A percentile compares a stretch with the other conserved stretches of the same genome.
Evolutionary conservation across 768 basidiomycete genomes (phyloP).

Genomic region (Panaeolus papilionaceus): DNA sequence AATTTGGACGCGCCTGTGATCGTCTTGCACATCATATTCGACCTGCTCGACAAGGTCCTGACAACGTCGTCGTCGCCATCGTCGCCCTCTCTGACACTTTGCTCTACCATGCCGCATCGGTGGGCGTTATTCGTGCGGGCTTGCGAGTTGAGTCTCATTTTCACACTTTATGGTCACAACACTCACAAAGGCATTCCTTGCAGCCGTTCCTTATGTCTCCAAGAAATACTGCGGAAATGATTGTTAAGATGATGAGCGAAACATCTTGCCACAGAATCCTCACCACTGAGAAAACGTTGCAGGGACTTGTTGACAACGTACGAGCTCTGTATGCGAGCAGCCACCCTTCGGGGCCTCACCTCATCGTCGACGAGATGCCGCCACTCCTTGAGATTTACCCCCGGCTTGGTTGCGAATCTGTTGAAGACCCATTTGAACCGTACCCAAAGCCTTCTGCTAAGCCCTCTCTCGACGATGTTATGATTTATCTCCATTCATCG

Average conservation of each 20-base stretch:
- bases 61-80: conserved; percentile 42
- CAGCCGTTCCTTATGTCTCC: conserved; percentile 50
- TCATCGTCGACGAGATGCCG: conserved; percentile 42
- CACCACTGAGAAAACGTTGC: conserved; percentile 36
- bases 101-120: conserved; percentile 46
- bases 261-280: conserved; percentile 46
- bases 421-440: conserved; percentile 35
- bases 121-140: conserved; percentile 45
- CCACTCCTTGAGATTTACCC: conserved; percentile 42
- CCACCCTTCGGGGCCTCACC: conserved; percentile 25
- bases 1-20: conserved; percentile 52
- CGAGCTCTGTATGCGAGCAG: conserved; percentile 25
- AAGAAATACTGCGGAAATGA: conserved; percentile 41
- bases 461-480: conserved; percentile 30
- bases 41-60: conserved; percentile 36
- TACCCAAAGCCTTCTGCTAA: conserved; percentile 30
- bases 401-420: conserved; percentile 41
- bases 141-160: conserved; percentile 34
- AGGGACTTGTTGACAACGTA: conserved; percentile 36
- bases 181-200: conserved; percentile 10
- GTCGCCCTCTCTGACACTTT: conserved; percentile 41
- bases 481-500: conserved; percentile 53
- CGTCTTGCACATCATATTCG: conserved; percentile 46
- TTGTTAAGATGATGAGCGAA: conserved; percentile 42
- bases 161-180: background rate